These are phyloP conservation scores for Aspergillus nanangensis DNA, from an alignment of 495 filamentous ascomycete genomes.

Conservation along the genomic window DNA sequence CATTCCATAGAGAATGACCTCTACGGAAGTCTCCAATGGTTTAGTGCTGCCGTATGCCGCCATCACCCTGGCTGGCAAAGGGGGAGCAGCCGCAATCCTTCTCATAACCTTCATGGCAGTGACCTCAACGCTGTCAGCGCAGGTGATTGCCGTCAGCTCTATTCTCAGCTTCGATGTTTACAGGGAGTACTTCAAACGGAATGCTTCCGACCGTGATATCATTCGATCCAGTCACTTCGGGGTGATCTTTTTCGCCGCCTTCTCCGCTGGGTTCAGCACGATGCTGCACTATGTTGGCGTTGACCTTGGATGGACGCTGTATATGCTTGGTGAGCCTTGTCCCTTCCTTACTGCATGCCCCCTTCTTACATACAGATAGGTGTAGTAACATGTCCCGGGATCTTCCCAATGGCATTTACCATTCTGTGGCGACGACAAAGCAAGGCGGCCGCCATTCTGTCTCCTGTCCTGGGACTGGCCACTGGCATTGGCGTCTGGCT, in stretches of 20 bases:
- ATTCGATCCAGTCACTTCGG: slow-evolving; percentile 37
- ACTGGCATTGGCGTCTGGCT: slow-evolving; percentile 47
- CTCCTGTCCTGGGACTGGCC: slow-evolving; percentile 36
- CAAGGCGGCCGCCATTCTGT: slow-evolving; percentile 36
- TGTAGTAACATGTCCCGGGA: slow-evolving; percentile 38
- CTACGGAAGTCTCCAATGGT: slow-evolving; percentile 32
- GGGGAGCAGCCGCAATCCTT: slow-evolving; percentile 34
- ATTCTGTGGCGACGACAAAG: slow-evolving; percentile 46
- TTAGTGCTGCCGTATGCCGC: slow-evolving; percentile 40
- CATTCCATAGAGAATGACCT: slow-evolving; percentile 23
- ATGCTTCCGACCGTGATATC: slow-evolving; percentile 32
- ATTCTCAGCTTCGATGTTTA: slow-evolving; percentile 41
- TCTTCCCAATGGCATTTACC: slow-evolving; percentile 48
- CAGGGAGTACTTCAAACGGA: slow-evolving; percentile 40
- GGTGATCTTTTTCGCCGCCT: slow-evolving; percentile 41
- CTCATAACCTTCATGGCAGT: slow-evolving; percentile 45
- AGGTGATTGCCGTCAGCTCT: slow-evolving; percentile 40
- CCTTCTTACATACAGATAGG: slow-evolving; percentile 8
- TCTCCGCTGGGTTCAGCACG: slow-evolving; percentile 32
- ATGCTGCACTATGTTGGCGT: slow-evolving; percentile 37
- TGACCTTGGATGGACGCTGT: slow-evolving; percentile 30
- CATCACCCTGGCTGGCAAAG: slow-evolving; percentile 38
- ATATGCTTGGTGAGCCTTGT: slow-evolving; percentile 32
- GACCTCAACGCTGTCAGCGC: slow-evolving; percentile 38
- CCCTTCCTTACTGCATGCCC: neutral